Evolutionary conservation across 1,284 basidiomycete species (phyloP).

Genomic region (Rhodotorula sp.): DNA sequence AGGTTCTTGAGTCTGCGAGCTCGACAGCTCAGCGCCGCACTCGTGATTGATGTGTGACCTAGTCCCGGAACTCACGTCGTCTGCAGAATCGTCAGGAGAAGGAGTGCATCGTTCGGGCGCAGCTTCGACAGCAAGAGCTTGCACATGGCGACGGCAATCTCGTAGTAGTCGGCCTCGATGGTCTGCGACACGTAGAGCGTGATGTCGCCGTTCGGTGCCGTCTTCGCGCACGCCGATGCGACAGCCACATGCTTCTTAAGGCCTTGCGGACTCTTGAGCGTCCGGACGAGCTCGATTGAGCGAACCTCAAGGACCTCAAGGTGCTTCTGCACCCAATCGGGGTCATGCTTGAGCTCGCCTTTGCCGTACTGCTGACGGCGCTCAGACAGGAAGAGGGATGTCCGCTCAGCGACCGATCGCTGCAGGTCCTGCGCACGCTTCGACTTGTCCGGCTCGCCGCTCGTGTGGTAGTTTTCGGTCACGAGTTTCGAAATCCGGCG

Average conservation of each 20-base stretch:
- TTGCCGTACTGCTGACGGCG: slow-evolving; percentile 61
- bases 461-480: slow-evolving; percentile 68
- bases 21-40: not conserved
- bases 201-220: slow-evolving; percentile 18
- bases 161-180: slow-evolving; percentile 56
- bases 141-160: slow-evolving; percentile 73
- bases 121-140: slow-evolving; percentile 69
- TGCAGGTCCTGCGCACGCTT: slow-evolving; percentile 26
- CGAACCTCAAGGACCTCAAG: slow-evolving; percentile 54
- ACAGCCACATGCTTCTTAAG: slow-evolving; percentile 50
- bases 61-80: slow-evolving; percentile 58
- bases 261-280: slow-evolving; percentile 26
- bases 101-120: slow-evolving; percentile 74
- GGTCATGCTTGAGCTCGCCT: slow-evolving; percentile 62
- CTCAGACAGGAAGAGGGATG: slow-evolving; percentile 89
- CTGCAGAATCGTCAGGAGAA: slow-evolving; percentile 90
- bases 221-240: slow-evolving; percentile 30
- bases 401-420: slow-evolving; percentile 56
- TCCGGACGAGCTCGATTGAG: slow-evolving; percentile 56
- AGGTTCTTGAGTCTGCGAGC: slow-evolving; percentile 63
- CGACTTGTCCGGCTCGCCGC: slow-evolving; percentile 47
- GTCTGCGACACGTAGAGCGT: slow-evolving; percentile 66
- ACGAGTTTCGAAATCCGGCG: slow-evolving; percentile 69
- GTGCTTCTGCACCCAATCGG: slow-evolving; percentile 73
- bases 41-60: not conserved